These are phyloP conservation scores for Prunus kanzakura DNA, from an alignment of 306 rosid genomes.

Conservation along the genomic window DNA sequence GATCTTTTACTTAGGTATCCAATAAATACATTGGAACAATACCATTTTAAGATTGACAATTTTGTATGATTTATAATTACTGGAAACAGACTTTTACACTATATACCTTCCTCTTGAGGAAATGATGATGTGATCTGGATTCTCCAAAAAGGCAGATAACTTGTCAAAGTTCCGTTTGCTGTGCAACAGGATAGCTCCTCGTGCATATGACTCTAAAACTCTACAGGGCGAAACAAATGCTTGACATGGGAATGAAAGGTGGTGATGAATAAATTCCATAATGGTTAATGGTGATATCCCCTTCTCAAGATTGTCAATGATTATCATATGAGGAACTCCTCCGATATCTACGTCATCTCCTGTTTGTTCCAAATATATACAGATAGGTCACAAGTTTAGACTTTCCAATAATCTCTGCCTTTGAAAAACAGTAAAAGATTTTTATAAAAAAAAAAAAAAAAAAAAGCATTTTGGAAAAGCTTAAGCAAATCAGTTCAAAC, in stretches of 20 bases:
- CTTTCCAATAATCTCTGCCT: constrained; percentile 20
- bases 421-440: background rate
- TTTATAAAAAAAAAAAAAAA: background rate
- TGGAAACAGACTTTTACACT: background rate
- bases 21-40: background rate
- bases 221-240: constrained; percentile 50
- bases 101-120: constrained; percentile 73
- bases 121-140: constrained; percentile 46
- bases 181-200: constrained; percentile 48
- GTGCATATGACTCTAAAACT: constrained; percentile 35
- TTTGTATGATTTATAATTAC: background rate
- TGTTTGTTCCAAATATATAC: background rate
- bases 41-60: background rate
- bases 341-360: constrained; percentile 44
- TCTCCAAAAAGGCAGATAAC: constrained; percentile 48
- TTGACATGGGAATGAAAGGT: constrained; percentile 42
- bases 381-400: background rate
- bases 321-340: constrained; percentile 45
- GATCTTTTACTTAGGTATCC: background rate
- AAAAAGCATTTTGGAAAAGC: background rate
- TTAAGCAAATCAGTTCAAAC: constrained; percentile 14
- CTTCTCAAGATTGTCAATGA: constrained; percentile 68
- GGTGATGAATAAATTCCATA: constrained; percentile 44
- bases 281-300: constrained; percentile 38
- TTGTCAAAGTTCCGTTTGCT: constrained; percentile 35